These are phyloP conservation scores for Aspergillus sp. DNA, from an alignment of 2,329 filamentous ascomycete species.

Conservation along the genomic window DNA sequence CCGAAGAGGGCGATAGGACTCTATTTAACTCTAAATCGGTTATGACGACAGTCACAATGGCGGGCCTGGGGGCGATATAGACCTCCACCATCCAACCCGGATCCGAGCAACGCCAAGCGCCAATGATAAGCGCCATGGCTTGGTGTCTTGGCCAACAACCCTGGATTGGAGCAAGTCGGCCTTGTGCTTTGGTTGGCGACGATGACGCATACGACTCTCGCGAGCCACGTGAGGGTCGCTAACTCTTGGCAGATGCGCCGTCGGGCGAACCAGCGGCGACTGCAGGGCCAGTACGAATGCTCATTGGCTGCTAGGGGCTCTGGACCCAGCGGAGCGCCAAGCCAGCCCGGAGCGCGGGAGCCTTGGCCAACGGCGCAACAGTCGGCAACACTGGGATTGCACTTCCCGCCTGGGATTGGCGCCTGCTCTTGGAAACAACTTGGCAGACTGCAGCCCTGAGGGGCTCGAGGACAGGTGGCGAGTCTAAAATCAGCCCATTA, in stretches of 20 bases:
- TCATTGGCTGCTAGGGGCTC: slow-evolving; percentile 16
- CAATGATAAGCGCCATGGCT: slow-evolving; percentile 13
- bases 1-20: slow-evolving; percentile 5
- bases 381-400: slow-evolving; percentile 16
- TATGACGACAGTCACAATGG: slow-evolving; percentile 17
- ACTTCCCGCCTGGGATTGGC: slow-evolving; percentile 16
- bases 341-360: slow-evolving; percentile 22
- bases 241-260: slow-evolving; percentile 8
- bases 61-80: slow-evolving; percentile 7
- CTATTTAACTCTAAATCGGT: slow-evolving; percentile 21
- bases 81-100: slow-evolving; percentile 11
- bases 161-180: slow-evolving; percentile 12
- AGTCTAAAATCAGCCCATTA: slow-evolving; percentile 19
- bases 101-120: slow-evolving; percentile 17
- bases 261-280: slow-evolving; percentile 15
- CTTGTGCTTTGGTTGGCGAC: not conserved
- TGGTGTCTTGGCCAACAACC: slow-evolving; percentile 15
- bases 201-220: slow-evolving; percentile 24
- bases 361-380: slow-evolving; percentile 24
- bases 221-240: slow-evolving; percentile 18
- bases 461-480: slow-evolving; percentile 20
- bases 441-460: slow-evolving; percentile 21
- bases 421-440: slow-evolving; percentile 20
- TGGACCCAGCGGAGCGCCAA: slow-evolving; percentile 28
- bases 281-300: too few species aligned